These are phyloP conservation scores for Cladophialophora psammophila DNA, from an alignment of 2,329 filamentous ascomycete species.

Conservation along the genomic window DNA sequence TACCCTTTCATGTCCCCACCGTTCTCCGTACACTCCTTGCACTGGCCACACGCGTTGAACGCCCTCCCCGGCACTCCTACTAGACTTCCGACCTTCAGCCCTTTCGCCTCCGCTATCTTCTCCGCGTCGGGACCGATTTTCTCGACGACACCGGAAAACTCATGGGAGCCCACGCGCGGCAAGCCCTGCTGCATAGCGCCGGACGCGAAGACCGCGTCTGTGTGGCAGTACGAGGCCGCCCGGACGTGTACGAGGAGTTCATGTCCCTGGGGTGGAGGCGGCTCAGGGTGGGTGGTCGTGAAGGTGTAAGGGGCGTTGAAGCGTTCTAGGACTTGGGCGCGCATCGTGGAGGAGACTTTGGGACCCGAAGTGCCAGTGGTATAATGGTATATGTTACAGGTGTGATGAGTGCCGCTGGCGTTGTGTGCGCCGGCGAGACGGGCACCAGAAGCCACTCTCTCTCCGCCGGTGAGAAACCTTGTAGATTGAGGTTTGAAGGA, in stretches of 20 bases:
- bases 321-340: constrained; percentile 37
- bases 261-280: constrained; percentile 45
- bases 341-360: constrained; percentile 33
- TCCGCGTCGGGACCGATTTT: constrained; percentile 34
- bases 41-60: constrained; percentile 31
- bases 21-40: constrained; percentile 32
- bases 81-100: constrained; percentile 23
- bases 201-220: constrained; percentile 48
- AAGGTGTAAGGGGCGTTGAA: constrained; percentile 40
- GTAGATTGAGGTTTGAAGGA: neutral
- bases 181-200: constrained; percentile 48
- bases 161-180: constrained; percentile 55
- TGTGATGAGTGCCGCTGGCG: neutral
- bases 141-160: constrained; percentile 56
- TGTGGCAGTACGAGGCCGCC: constrained; percentile 59
- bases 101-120: constrained; percentile 20
- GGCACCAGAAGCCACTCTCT: neutral
- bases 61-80: constrained; percentile 35
- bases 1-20: constrained; percentile 35
- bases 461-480: neutral
- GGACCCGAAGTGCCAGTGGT: no score
- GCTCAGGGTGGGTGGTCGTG: constrained; percentile 46
- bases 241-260: constrained; percentile 56
- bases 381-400: neutral
- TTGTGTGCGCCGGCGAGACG: neutral